Evolutionary conservation across 768 basidiomycete species (phyloP), one percentile per base, ranked within the genome.

Genomic region (Gautieria morchelliformis): DNA sequence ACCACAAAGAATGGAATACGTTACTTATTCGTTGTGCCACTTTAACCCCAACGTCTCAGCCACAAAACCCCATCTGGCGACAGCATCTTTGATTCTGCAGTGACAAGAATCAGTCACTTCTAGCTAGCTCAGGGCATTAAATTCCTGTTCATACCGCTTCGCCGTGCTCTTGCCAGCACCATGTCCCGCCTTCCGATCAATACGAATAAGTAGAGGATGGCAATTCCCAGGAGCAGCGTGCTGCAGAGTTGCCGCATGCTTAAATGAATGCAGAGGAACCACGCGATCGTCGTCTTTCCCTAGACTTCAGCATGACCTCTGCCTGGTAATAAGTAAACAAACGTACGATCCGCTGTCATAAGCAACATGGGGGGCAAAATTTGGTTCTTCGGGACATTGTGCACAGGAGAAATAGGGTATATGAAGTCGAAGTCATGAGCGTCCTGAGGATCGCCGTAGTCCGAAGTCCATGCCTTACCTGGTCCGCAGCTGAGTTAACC

Each of bases 231-330:
- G 75, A 1, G 80, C 69, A 1, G 69, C 71, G 65, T 91, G 70
- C 65, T 93, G 89, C 39, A 91, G 72, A n/a, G 82, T 81, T 15
- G 90, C 90, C 0, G 84, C 83, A 52, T 82, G 76, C 70, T 93
- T 93, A 78, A 87, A 90, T 9, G 88, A 87, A 69, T 91, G 90
- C 66, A 89, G 72, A 1, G 88, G 87, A 5, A 91, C 88, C n/a
- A 92, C 89, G 35, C 89, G 84, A 63, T 89, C 87, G 62, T 91
- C 89, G 60, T 89, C 87, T 89, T 63, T 6, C 19, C 27, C 0
- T n/a, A 12, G 15, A 24, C 17, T 41, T 20, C 22, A 39, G n/a
- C 42, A 19, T 5, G 2, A 44, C 7, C n/a, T 7, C 42, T 44
- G 8, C 19, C 2, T 14, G 20, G 42, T 44, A n/a, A 44, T 8